phyloP scores from a whole-genome alignment of 2,329 filamentous ascomycete species.

The Graphiopsis chlorocephala region DNA sequence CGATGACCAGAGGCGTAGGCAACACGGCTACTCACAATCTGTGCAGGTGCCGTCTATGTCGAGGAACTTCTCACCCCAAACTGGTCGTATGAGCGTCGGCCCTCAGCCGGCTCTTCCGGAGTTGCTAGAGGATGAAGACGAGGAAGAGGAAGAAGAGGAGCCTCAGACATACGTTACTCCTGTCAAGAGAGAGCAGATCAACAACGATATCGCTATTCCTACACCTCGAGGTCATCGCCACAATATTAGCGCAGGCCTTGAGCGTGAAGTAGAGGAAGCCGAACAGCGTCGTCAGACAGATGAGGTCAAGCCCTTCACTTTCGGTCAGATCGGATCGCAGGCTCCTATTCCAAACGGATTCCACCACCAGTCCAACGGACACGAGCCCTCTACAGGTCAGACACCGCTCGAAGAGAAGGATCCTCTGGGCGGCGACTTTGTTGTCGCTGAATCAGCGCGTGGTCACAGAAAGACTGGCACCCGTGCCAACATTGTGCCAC shows the following conservation, averaged over 20 bases:
- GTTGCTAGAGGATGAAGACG: slow-evolving; percentile 71
- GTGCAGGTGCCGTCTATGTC: slow-evolving; percentile 23
- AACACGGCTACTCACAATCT: slow-evolving; percentile 40
- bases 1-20: slow-evolving; percentile 48
- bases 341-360: not conserved
- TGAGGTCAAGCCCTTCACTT: slow-evolving; percentile 22
- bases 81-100: slow-evolving; percentile 52
- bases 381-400: not conserved
- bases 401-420: slow-evolving; percentile 21
- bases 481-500: slow-evolving; percentile 80
- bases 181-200: slow-evolving; percentile 30
- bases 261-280: slow-evolving; percentile 80
- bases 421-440: slow-evolving; percentile 21
- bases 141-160: slow-evolving; percentile 42
- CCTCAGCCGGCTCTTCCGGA: slow-evolving; percentile 59
- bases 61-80: slow-evolving; percentile 33
- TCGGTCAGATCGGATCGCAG: slow-evolving; percentile 9
- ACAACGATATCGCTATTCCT: slow-evolving; percentile 56
- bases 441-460: slow-evolving; percentile 71
- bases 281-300: slow-evolving; percentile 63
- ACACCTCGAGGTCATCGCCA: slow-evolving; percentile 63
- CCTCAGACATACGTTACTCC: slow-evolving; percentile 31
- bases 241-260: slow-evolving; percentile 73
- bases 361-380: not conserved
- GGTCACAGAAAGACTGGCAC: slow-evolving; percentile 48